Base-by-base conservation (phyloP, 2,329 filamentous ascomycete species). In the Aspergillus aculeatinus region DNA sequence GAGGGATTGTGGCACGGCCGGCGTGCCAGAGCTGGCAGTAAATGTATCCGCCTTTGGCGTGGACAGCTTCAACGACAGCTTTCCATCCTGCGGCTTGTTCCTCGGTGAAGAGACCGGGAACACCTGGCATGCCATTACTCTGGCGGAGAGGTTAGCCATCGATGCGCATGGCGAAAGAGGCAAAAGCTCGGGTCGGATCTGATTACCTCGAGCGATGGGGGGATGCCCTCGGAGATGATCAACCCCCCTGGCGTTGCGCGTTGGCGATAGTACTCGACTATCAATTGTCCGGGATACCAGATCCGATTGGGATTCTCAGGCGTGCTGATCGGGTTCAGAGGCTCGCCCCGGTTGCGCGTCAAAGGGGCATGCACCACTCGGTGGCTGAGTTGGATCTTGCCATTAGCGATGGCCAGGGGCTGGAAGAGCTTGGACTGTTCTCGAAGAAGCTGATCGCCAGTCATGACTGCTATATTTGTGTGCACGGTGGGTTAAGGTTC, bases 311-410 rank as follows among this genome's bases (percentile, higher is more conserved):
- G 79, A 60, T 72, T 78, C 63, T 83, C 80, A 0, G 75, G 66
- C 0, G 78, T 81, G 31, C 77, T 80, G 7, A 72, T 66, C 12
- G 72, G 63, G 11, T 76, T 76, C 42, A 79, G 55, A 3, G 82
- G 81, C 5, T 78, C 79, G 19, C 81, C 81, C 27, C 84, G 79
- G 65, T 81, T 82, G 19, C 84, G 79, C 5, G 83, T 86, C 58
- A 86, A 69, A 2, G 85, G 81, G 1, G 82, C 80, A 64, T 81
- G 69, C 49, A 83, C 74, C 25, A 86, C 72, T 55, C 84, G 80
- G 65, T 85, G 82, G 52, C 79, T 74, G 33, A 87, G 78, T 10
- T 70, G 70, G 48, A 81, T 76, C 48, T 78, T 78, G 61, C 83
- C 79, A 69, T 80, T 79, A 60, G 79, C 75, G 51, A 82, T 74